Conservation (phyloP, 116 monocot species). For the Zostera marina region DNA sequence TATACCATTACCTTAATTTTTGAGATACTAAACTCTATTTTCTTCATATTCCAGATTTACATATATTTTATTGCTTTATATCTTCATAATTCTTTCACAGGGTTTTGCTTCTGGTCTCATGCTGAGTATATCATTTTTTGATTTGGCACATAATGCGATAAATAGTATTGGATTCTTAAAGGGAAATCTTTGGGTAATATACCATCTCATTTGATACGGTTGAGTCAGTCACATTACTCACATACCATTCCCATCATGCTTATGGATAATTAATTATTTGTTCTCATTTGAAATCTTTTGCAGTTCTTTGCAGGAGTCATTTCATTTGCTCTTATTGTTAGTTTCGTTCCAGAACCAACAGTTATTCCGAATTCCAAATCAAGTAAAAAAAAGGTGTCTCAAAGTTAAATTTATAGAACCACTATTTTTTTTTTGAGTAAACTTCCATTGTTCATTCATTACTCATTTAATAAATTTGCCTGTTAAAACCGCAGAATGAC, state of each 20-base stretch:
- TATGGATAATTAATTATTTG: too few relatives aligned
- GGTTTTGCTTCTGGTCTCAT: constrained; percentile 99
- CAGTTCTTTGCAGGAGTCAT: constrained; percentile 93
- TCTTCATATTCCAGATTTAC: not conserved
- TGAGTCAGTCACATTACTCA: too few relatives aligned
- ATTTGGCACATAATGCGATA: constrained; percentile 94
- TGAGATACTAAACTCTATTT: not conserved
- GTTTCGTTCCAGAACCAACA: constrained; percentile 81
- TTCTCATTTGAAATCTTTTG: not conserved
- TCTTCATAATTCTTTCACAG: constrained; percentile 18
- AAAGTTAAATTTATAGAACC: not conserved
- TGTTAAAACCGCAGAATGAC: constrained; percentile 29
- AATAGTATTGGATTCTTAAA: constrained; percentile 91
- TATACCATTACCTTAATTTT: not conserved
- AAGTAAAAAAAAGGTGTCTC: constrained; percentile 11
- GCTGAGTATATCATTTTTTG: constrained; percentile 93
- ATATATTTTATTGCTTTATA: not conserved
- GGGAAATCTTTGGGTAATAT: constrained; percentile 86
- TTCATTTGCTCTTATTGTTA: constrained; percentile 56
- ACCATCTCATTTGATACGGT: not conserved
- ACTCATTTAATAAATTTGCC: not conserved
- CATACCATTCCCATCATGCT: too few relatives aligned
- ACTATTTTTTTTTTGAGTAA: not conserved
- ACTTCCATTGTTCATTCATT: not conserved
- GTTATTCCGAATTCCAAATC: constrained; percentile 22